Base-by-base conservation (phyloP, 495 filamentous ascomycete genomes). In the Cercophora samala region DNA sequence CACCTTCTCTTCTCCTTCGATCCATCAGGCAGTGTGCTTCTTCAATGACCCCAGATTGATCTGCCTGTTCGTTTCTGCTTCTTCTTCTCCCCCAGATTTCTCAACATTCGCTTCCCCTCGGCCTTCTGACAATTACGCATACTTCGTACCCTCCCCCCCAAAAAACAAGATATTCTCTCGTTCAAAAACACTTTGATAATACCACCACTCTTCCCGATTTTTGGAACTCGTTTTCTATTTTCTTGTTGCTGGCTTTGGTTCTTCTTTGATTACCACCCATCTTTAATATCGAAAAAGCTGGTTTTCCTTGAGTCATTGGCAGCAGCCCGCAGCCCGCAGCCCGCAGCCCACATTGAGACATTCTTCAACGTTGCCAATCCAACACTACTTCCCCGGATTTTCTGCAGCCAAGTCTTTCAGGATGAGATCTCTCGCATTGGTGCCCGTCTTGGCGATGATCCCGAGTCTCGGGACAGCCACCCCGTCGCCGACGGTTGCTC, bases 401-500 rank as follows among this genome's bases (percentile, higher is more conserved):
- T 56, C 19, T 60, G 9, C 21, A 60, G 26, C 58, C 58, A 60
- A 18, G 11, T 15, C 24, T n/a, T n/a, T 62, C 62, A 68, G 63
- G 60, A 71, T 71, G 69, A 52, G 64, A 63, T 63, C 66, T 32
- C 9, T 53, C 64, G 69, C 71, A 70, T 68, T 83, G 71, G 74
- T 78, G 62, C 72, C 82, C 64, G 85, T 85, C 69, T 72, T 90
- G 74, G 87, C 85, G 69, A 82, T 83, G n/a, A 60, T 75, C 66
- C 79, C 83, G 66, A 77, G 82, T 56, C 65, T 86, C 64, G 86
- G 83, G 52, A 76, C 80, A 23, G 87, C 87, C 58, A 80, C 81
- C 55, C 84, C 87, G 29, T 87, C 87, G n/a, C 80, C 79, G 42
- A 84, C 79, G 11, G 77, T 81, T 84, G 86, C 58, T 76, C 85